Evolutionary conservation across 1,284 basidiomycete genomes (phyloP), one percentile per base, ranked within the genome.

Genomic region (Neolentinus lepideus): DNA sequence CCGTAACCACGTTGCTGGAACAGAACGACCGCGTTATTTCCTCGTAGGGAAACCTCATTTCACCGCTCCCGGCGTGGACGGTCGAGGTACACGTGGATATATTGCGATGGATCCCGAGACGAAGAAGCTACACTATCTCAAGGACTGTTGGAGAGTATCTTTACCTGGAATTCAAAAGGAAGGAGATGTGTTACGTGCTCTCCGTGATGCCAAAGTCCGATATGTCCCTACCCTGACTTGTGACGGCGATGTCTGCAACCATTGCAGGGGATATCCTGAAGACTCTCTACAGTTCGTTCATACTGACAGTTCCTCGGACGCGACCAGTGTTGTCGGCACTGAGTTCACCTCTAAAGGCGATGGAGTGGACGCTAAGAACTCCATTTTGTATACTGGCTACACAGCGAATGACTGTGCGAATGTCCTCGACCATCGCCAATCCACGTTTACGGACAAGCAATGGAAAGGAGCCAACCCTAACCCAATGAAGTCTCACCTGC

Each of bases 81-180:
- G 35, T 47, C 25, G 61, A 45, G 26, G 27, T 31, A 52, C 51
- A 48, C 14, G 27, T 16, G 38, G 51, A n/a, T 58, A 53, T 52
- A 21, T 51, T 9, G 59, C 59, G 2, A 59, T 48, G 31, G 58
- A 63, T n/a, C 22, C 45, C 6, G 16, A 33, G 19, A 27, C 1
- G 2, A 2, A 46, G 0, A n/a, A 36, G 2, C n/a, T 61, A 0
- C 58, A 64, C 3, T 60, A 58, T 21, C 52, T 66, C 22, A 66
- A 66, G 54, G 65, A 65, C 51, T 60, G 54, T 6, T 67, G 66
- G 66, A 54, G 60, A 3, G 35, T 60, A 1, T 53, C 48, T n/a
- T 46, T 38, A 22, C 22, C 35, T 1, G 46, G 52, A n/a, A 47
- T 59, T 1, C 14, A 55, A 8, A 57, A 54, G 22, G 64, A 65